These are phyloP conservation scores for Penicillium paxilli DNA, from an alignment of 495 filamentous ascomycete genomes.

Conservation along the genomic window DNA sequence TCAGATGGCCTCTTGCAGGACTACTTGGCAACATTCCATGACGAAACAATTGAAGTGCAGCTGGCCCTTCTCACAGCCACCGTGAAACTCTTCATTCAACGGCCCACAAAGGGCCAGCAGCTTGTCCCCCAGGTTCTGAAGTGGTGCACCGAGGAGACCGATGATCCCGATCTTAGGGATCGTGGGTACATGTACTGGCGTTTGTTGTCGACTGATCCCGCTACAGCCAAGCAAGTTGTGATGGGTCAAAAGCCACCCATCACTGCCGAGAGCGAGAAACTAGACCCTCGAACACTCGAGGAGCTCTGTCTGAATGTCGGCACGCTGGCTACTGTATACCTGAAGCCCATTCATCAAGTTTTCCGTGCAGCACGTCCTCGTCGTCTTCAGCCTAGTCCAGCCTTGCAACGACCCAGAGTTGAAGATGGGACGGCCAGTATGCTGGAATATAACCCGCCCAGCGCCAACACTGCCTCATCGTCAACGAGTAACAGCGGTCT, in stretches of 20 bases:
- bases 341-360: constrained; percentile 97
- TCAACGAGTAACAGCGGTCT: constrained; percentile 30
- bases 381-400: constrained; percentile 75
- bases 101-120: constrained; percentile 90
- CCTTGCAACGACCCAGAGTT: constrained; percentile 68
- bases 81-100: constrained; percentile 97
- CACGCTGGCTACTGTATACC: constrained; percentile 93
- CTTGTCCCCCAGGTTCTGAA: constrained; percentile 95
- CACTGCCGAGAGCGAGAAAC: constrained; percentile 92
- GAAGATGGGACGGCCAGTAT: constrained; percentile 43
- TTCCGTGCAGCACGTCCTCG: constrained; percentile 86
- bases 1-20: constrained; percentile 91
- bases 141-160: constrained; percentile 98
- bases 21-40: constrained; percentile 88
- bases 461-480: constrained; percentile 17
- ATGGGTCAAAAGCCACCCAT: constrained; percentile 98
- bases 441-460: constrained; percentile 30
- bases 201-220: constrained; percentile 89
- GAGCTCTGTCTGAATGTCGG: constrained; percentile 97
- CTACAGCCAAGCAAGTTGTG: constrained; percentile 80
- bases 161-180: constrained; percentile 95
- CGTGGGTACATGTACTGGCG: constrained; percentile 99
- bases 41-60: constrained; percentile 94
- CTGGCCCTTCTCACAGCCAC: constrained; percentile 93
- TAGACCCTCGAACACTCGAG: constrained; percentile 88